phyloP scores from a whole-genome alignment of 495 filamentous ascomycete genomes.

The Talaromyces wortmannii region DNA sequence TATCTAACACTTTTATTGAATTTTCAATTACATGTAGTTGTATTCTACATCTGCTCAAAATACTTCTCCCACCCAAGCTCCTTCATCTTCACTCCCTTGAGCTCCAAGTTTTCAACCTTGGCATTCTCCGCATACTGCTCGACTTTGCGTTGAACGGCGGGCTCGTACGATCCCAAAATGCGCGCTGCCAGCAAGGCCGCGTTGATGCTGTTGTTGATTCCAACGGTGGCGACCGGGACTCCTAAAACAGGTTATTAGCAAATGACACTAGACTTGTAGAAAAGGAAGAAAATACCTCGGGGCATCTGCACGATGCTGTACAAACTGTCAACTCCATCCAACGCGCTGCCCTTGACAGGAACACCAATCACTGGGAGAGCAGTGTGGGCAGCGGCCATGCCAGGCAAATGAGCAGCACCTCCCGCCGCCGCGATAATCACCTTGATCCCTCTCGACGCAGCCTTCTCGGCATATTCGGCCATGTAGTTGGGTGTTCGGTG shows the following conservation, averaged over 20 bases:
- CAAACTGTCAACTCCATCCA: slow-evolving; percentile 87
- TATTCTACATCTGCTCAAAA: slow-evolving; percentile 46
- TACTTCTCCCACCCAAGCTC: slow-evolving; percentile 68
- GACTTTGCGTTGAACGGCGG: slow-evolving; percentile 50
- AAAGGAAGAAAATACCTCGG: slow-evolving; percentile 31
- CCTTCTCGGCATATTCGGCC: slow-evolving; percentile 64
- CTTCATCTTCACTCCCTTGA: slow-evolving; percentile 37
- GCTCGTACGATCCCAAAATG: slow-evolving; percentile 68
- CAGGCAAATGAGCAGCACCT: slow-evolving; percentile 85
- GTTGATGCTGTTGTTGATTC: slow-evolving; percentile 90
- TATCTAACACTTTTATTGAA: too few species aligned
- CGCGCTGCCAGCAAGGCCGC: slow-evolving; percentile 83
- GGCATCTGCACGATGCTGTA: slow-evolving; percentile 95
- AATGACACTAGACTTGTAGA: neutral
- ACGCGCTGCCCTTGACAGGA: slow-evolving; percentile 76
- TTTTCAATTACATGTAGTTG: too few species aligned
- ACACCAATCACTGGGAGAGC: slow-evolving; percentile 90
- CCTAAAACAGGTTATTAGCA: slow-evolving; percentile 31
- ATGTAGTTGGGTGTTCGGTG: slow-evolving; percentile 86
- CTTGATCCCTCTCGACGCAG: slow-evolving; percentile 64
- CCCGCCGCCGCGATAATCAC: slow-evolving; percentile 95
- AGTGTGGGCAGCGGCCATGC: slow-evolving; percentile 84
- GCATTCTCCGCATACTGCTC: slow-evolving; percentile 61
- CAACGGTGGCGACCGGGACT: slow-evolving; percentile 81
- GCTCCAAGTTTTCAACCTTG: slow-evolving; percentile 58